Evolutionary conservation across 2,329 filamentous ascomycete species (phyloP).

Genomic region (Trichoderma citrinoviride): DNA sequence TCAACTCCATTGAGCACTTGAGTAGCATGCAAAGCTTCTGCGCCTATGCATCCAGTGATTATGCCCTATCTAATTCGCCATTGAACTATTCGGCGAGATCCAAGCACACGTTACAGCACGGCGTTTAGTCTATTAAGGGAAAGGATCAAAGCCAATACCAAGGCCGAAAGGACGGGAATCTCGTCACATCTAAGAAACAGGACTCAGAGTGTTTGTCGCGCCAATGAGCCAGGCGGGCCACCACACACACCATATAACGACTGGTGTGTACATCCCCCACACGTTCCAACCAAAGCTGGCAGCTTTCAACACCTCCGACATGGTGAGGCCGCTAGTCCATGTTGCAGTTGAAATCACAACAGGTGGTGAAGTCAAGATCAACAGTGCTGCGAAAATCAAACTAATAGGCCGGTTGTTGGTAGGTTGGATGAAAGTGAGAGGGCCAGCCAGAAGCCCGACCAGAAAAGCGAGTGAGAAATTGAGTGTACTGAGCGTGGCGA

Average conservation of each 20-base stretch:
- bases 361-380: conserved; percentile 62
- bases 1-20: not conserved
- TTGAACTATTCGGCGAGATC: not conserved
- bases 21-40: not conserved
- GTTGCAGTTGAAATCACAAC: conserved; percentile 52
- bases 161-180: not conserved
- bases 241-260: conserved; percentile 93
- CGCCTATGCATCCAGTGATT: not conserved
- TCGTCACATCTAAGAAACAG: conserved; percentile 19
- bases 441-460: conserved; percentile 73
- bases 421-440: conserved; percentile 70
- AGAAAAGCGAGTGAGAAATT: conserved; percentile 92
- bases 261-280: conserved; percentile 83
- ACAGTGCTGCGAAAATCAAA: conserved; percentile 46
- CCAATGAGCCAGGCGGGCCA: conserved; percentile 86
- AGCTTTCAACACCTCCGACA: conserved; percentile 62
- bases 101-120: not conserved
- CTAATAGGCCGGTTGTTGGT: conserved; percentile 40
- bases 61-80: not conserved
- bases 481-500: conserved; percentile 88
- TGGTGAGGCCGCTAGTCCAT: conserved; percentile 37
- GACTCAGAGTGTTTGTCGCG: conserved; percentile 52
- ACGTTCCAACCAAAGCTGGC: conserved; percentile 87
- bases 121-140: not conserved
- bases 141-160: not conserved